Conservation (phyloP, 371 early-diverging fungal genomes). For the Mucor indicus region DNA sequence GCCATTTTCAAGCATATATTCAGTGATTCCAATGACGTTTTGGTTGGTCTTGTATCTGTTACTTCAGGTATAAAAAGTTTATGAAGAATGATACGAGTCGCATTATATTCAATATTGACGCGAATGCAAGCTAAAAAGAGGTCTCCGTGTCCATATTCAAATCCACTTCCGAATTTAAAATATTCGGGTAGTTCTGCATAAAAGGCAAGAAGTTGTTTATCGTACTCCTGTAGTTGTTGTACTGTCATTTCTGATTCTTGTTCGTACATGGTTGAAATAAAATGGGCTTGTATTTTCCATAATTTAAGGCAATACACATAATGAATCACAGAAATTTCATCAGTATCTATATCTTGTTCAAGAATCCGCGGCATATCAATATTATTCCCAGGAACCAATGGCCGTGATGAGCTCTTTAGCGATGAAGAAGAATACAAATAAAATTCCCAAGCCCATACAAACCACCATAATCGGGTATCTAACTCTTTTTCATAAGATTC, state of each 20-base stretch:
- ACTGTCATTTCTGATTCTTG: conserved; percentile 45
- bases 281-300: conserved; percentile 44
- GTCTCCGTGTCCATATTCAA: conserved; percentile 43
- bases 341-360: conserved; percentile 46
- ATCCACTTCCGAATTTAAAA: conserved; percentile 40
- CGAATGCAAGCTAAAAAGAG: conserved; percentile 35
- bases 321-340: conserved; percentile 30
- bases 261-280: conserved; percentile 34
- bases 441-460: conserved; percentile 43
- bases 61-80: conserved; percentile 43
- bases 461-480: conserved; percentile 55
- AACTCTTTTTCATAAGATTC: conserved; percentile 41
- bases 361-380: conserved; percentile 34
- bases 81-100: conserved; percentile 45
- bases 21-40: conserved; percentile 33
- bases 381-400: conserved; percentile 16
- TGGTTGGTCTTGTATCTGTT: conserved; percentile 31
- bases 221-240: conserved; percentile 36
- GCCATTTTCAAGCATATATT: conserved; percentile 40
- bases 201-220: conserved; percentile 24
- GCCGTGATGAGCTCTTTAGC: conserved; percentile 35
- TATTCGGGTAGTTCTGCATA: conserved; percentile 34
- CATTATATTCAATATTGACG: conserved; percentile 48
- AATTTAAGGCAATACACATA: conserved; percentile 26
- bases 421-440: conserved; percentile 38